Base-by-base conservation (phyloP, 768 basidiomycete species). In the Megacollybia marginata region DNA sequence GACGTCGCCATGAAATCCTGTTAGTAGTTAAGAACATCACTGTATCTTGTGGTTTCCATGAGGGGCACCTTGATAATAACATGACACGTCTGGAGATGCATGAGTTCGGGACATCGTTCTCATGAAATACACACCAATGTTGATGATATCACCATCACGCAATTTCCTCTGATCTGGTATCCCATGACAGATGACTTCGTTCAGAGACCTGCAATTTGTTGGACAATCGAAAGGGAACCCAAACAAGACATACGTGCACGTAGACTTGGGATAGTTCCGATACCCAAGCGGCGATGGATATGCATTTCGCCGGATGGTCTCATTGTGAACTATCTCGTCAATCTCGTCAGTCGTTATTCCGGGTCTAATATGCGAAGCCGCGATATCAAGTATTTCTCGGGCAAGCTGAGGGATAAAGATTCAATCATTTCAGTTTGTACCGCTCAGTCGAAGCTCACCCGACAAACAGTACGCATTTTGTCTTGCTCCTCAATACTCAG, bases 131-230 rank as follows among this genome's bases (percentile, higher is more conserved):
- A 51, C 54, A 85, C 89, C 93, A 47, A 99, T 82, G 67, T 99
- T 99, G 63, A 98, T 72, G 55, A 98, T 98, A 68, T 99, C 96
- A 13, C 95, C 96, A 55, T 97, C 92, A 58, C 76, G 76, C 55
- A 93, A 66, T 59, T 82, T 85, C 53, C 88, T 70, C 61, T 87
- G 76, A 69, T 95, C 92, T 34, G 94, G 93, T 53, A 95, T 94
- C 50, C 95, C 96, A 65, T 99, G 96, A 65, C 96, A 98, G 58
- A 99, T 94, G 46, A 80, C 87, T 66, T 98, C 95, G 65, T 99
- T 99, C 19, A 98, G 69, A 40, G 92, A 93, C 19, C 90, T 89
- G 56, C 42, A 40, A 49, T 46, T 44, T 18, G 18, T 40, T 18
- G 13, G 18, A 18, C 3, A 40, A 13, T 40, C 18, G n/a, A 4